These are phyloP conservation scores for Dothideomycetes sp. DNA, from an alignment of 2,329 filamentous ascomycete genomes.

Conservation along the genomic window DNA sequence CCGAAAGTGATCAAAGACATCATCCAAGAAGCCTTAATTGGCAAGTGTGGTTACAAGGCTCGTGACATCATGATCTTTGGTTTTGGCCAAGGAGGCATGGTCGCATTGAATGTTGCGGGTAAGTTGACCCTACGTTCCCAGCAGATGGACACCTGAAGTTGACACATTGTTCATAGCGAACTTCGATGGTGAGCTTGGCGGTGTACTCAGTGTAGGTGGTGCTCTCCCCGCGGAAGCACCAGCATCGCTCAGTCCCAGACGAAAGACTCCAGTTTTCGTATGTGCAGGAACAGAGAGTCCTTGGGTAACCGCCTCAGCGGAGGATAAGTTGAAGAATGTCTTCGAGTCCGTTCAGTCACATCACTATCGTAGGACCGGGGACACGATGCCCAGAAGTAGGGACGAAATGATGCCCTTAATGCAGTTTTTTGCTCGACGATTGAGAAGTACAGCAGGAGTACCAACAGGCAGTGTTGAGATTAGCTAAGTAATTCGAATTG, in stretches of 20 bases:
- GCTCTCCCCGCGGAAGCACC: slow-evolving; percentile 40
- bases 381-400: slow-evolving; percentile 70
- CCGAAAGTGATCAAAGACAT: slow-evolving; percentile 32
- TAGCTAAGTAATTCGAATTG: too few species aligned
- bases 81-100: slow-evolving; percentile 48
- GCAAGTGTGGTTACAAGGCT: slow-evolving; percentile 37
- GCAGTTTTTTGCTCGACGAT: slow-evolving; percentile 63
- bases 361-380: slow-evolving; percentile 58
- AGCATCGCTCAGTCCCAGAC: slow-evolving; percentile 35
- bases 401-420: slow-evolving; percentile 89
- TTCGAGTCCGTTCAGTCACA: slow-evolving; percentile 50
- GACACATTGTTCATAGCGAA: slow-evolving; percentile 3
- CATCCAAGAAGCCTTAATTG: slow-evolving; percentile 32
- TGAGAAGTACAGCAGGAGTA: slow-evolving; percentile 44
- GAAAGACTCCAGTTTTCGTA: slow-evolving; percentile 52
- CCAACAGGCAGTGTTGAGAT: slow-evolving; percentile 43
- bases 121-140: slow-evolving; percentile 14
- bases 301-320: slow-evolving; percentile 48
- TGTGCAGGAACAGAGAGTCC: slow-evolving; percentile 42
- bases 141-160: not conserved
- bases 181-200: slow-evolving; percentile 35
- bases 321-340: slow-evolving; percentile 48
- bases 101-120: slow-evolving; percentile 34
- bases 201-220: slow-evolving; percentile 54
- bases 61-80: slow-evolving; percentile 44